Base-by-base conservation (phyloP, 257 asterid species). In the Euphrasia confusa region DNA sequence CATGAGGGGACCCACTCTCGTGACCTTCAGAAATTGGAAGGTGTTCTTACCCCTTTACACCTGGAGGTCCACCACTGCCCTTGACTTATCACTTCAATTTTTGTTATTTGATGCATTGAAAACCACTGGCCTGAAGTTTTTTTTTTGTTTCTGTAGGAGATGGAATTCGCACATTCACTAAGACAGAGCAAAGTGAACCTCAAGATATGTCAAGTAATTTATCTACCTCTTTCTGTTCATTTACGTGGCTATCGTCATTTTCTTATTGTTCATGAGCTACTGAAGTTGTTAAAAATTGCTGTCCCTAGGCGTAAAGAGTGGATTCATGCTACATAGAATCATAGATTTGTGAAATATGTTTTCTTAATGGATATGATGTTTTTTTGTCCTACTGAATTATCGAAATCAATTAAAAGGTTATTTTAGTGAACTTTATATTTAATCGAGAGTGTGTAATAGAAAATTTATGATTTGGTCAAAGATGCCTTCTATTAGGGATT, bases 11-110 rank as follows among this genome's bases (percentile, higher is more conserved):
- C 82, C 54, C 99, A 92, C 77, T 70, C 84, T 12, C 97, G 90
- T 47, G 99, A 89, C 77, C 93, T 92, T 58, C 95, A 84, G 73
- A 89, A 89, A 69, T 70, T 92, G 72, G 97, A 86, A 81, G 96
- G 95, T 54, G 97, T 92, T 71, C 95, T 92, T 66, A 83, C 93
- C 45, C 99, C 99, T 21, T 84, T 95, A 56, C 97, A 92, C 81
- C 86, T 92, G 58, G 78, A 89, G 90, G 97, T 88, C 67, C 60
- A 64, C 63, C 70, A 70, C 79, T 68, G 71, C 54, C 74, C 81
- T 75, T 55, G 48, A 62, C 56, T 28, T 10, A 28, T 55, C 27
- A 21, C 63, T 56, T 37, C 10, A 24, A 50, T 58, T 60, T 60
- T 60, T 60, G 53, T 58, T 39, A 56, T 66, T 71, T 68, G 28